Percentiles rank a stretch among this genome's conserved stretches.
These are phyloP conservation scores for Angophora floribunda DNA, from an alignment of 345 rosid species.

Conservation along the genomic window DNA sequence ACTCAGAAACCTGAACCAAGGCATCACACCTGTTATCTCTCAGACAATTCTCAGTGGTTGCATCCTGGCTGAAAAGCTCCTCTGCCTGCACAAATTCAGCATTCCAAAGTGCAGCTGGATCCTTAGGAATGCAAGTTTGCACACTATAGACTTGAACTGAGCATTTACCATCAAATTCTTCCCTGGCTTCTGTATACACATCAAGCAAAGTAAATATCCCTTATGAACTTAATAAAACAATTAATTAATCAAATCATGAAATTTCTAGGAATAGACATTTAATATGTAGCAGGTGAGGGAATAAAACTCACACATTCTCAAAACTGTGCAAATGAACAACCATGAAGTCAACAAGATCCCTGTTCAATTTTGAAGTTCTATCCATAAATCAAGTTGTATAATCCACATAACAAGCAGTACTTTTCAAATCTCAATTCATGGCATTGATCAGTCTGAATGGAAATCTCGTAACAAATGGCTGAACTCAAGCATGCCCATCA, in stretches of 20 bases:
- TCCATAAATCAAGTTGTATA: not conserved
- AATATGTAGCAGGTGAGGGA: not conserved
- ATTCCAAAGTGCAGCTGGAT: constrained; percentile 80
- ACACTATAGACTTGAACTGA: constrained; percentile 77
- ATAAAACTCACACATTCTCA: not conserved
- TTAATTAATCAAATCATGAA: not conserved
- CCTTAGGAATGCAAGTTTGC: constrained; percentile 75
- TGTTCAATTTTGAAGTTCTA: not conserved
- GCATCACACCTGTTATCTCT: constrained; percentile 68
- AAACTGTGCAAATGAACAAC: not conserved
- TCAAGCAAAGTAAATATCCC: not conserved
- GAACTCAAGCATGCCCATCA: not conserved
- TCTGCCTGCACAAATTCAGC: constrained; percentile 85
- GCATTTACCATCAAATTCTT: constrained; percentile 58
- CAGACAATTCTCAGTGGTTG: constrained; percentile 56
- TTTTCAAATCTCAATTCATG: not conserved
- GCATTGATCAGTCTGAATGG: not conserved
- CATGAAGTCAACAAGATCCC: not conserved
- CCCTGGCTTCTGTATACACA: constrained; percentile 58
- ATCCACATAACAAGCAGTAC: not conserved
- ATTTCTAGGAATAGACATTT: not conserved
- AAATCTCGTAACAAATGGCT: not conserved
- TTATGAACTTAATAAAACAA: not conserved
- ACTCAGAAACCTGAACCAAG: not conserved
- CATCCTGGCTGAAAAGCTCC: constrained; percentile 65